Base-by-base conservation (phyloP, 345 rosid genomes). In the Aethionema arabicum region DNA sequence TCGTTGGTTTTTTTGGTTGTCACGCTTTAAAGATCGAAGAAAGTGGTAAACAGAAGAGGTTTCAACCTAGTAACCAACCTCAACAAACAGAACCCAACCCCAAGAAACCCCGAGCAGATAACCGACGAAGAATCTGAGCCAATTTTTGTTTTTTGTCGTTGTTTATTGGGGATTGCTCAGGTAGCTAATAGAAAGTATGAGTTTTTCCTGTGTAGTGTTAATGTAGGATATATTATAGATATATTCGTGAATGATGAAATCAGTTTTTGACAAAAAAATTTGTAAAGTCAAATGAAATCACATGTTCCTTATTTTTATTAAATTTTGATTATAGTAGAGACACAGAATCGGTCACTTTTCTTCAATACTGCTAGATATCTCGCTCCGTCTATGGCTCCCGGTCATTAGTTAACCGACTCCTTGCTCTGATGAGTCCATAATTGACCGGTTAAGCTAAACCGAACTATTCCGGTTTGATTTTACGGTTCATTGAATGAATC, bases 91-190 rank as follows among this genome's bases (percentile, higher is more conserved):
- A 71, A 67, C 73, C 88, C 61, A 82, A 78, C 11, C 15, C 74
- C 12, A 87, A 92, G 83, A 82, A 75, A 79, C 15, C 80, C 16
- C 72, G 85, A 41, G 61, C 69, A 4, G 95, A 85, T 73, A 84
- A 79, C 59, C 79, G 95, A 77, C 80, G 90, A 75, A 80, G 96
- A 78, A 90, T 93, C 49, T 87, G 74, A 79, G 38, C 16, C 16
- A 57, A 10, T 12, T 8, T 11, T 5, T 38, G 41, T 11, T 50
- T 11, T 40, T 14, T 51, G 4, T 45, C 29, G 38, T 35, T 5
- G 0, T 5, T 35, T 2, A 2, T 35, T 2, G 27, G 27, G 27
- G 2, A 21, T 21, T 21, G 27, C 27, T 21, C 27, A 21, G 27
- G 27, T 21, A 21, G 27, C 27, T 1, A 21, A 21, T 21, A 21